Percentiles rank a stretch among this genome's conserved stretches.
Conservation (phyloP, 371 early-diverging fungal genomes). For the Mortierella sp. region DNA sequence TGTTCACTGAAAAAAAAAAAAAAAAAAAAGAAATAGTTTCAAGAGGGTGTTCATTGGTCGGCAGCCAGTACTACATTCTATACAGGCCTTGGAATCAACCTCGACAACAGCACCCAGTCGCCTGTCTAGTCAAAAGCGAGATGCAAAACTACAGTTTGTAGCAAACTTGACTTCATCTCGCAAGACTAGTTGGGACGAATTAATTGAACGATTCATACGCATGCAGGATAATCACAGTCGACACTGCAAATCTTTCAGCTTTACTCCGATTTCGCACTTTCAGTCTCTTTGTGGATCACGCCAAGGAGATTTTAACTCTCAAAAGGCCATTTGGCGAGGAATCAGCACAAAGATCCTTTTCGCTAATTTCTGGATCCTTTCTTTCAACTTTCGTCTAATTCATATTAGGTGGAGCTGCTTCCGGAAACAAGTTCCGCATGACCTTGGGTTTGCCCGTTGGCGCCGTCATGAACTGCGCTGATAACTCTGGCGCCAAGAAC, state of each 20-base stretch:
- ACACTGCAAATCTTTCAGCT: background rate
- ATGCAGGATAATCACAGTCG: background rate
- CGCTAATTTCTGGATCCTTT: conserved; percentile 5
- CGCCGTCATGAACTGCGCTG: conserved; percentile 99
- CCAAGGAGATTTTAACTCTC: background rate
- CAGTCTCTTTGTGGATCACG: no score
- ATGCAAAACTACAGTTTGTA: background rate
- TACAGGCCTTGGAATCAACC: background rate
- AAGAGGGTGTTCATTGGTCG: no score
- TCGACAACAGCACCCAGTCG: background rate
- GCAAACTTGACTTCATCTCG: background rate
- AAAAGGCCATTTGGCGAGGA: background rate
- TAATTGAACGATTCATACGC: background rate
- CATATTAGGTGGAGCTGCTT: conserved; percentile 68
- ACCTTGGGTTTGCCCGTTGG: conserved; percentile 99
- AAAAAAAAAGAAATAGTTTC: no score
- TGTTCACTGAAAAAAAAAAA: no score
- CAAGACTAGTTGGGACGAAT: background rate
- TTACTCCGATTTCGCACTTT: background rate
- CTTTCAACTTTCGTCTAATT: conserved; percentile 6
- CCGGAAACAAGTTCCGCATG: conserved; percentile 98
- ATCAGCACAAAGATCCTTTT: background rate
- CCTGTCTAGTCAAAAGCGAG: background rate
- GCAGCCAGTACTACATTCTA: background rate
- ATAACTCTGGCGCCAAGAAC: conserved; percentile 99